Base-by-base conservation (phyloP, 768 basidiomycete genomes). In the Sarcomyxa edulis region DNA sequence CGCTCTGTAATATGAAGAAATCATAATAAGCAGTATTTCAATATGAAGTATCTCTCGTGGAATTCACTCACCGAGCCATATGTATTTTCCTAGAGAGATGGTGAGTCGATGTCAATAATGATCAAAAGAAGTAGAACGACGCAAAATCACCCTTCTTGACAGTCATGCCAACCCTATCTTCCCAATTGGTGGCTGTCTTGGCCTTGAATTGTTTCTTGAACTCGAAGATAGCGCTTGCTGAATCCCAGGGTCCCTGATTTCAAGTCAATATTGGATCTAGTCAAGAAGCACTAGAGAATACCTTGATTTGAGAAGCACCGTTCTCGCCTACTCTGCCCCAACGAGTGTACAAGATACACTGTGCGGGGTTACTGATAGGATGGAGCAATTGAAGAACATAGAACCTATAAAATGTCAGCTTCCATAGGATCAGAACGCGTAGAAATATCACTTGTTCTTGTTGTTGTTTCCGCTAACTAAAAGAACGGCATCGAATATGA, bases 311-410 rank as follows among this genome's bases (percentile, higher is more conserved):
- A 4, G 49, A 59, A 49, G 67, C 61, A 0, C 78, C 78, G 18
- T 60, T 62, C 48, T 78, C 76, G 18, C 78, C 78, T 12, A 79
- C 76, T 18, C 78, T 68, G n/a, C 75, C 77, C 75, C 76, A 80
- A 24, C 74, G 71, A 23, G 74, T 75, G 54, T 61, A 75, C 22
- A 79, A 54, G 3, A 57, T 39, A 37, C 59, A 70, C 14, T 50
- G 45, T 7, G 49, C 14, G 23, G 53, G 46, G 43, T 66, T 65
- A 5, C 65, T 63, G 21, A 71, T 60, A 2, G 71, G 64, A 45
- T 77, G 76, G 33, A 78, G 55, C 5, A 80, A 56, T 43, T 80
- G 77, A 11, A 80, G 54, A 2, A 77, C 74, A 38, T 80, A 80
- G 54, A 76, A 80, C 47, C 74, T 78, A 29, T 20, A 15, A 32